Conservation (phyloP, 768 basidiomycete genomes). For the Russula griseocarnosa region DNA sequence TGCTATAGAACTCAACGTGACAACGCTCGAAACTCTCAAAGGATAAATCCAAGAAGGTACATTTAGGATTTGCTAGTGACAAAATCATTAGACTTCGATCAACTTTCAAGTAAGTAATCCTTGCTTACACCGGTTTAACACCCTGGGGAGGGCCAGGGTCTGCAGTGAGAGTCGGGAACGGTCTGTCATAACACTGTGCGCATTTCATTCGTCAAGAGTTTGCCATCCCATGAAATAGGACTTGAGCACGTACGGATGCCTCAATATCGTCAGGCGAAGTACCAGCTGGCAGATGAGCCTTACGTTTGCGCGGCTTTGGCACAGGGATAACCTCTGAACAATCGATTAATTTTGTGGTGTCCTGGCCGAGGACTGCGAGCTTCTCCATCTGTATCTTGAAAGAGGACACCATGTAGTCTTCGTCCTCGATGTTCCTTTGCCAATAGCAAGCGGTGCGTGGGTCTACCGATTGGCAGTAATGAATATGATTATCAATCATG, state of each 20-base stretch:
- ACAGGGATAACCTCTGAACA: conserved; percentile 26
- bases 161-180: conserved; percentile 8
- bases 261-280: conserved; percentile 2
- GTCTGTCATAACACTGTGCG: background rate
- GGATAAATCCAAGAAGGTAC: background rate
- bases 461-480: conserved; percentile 23
- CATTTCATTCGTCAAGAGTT: background rate
- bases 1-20: background rate
- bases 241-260: conserved; percentile 1
- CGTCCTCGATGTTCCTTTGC: conserved; percentile 36
- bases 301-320: conserved; percentile 5
- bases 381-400: conserved; percentile 35
- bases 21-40: background rate
- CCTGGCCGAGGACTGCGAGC: conserved; percentile 34
- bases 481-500: background rate
- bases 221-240: background rate
- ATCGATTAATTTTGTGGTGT: conserved; percentile 25
- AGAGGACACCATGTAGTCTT: conserved; percentile 30
- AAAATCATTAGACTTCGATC: conserved; percentile 1
- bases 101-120: background rate
- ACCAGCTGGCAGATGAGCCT: conserved; percentile 18
- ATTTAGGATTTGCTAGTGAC: background rate
- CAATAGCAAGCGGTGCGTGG: conserved; percentile 37
- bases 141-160: conserved; percentile 12
- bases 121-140: conserved; percentile 20